Percentiles rank a stretch among this genome's conserved stretches.
These are phyloP conservation scores for Rhododendron mucronatum DNA, from an alignment of 148 eudicot genomes.

Conservation along the genomic window DNA sequence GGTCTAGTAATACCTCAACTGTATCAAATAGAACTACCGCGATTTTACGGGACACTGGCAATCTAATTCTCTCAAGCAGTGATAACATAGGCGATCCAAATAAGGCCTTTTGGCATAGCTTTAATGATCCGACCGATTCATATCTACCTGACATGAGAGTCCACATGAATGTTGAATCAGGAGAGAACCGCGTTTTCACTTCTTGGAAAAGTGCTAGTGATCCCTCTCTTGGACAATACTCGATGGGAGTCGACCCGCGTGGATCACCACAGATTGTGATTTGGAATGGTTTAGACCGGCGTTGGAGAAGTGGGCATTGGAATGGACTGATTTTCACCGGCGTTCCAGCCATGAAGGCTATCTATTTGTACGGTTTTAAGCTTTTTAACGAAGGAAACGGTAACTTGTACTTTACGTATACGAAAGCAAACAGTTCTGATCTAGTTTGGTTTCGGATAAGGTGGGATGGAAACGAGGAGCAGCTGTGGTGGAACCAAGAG, in stretches of 20 bases:
- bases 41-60: slow-evolving; percentile 20
- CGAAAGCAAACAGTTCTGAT: slow-evolving; percentile 18
- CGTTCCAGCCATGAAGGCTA: slow-evolving; percentile 34
- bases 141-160: slow-evolving; percentile 48
- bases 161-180: slow-evolving; percentile 9
- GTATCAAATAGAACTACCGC: slow-evolving; percentile 21
- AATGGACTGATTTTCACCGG: slow-evolving; percentile 45
- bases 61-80: not conserved
- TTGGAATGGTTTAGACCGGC: slow-evolving; percentile 32
- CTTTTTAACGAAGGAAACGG: slow-evolving; percentile 25
- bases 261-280: slow-evolving; percentile 53
- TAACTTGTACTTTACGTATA: slow-evolving; percentile 31
- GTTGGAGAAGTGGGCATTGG: slow-evolving; percentile 70
- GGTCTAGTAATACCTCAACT: slow-evolving; percentile 30
- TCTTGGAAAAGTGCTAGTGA: slow-evolving; percentile 58
- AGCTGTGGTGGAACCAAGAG: slow-evolving; percentile 14
- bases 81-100: not conserved
- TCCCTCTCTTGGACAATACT: slow-evolving; percentile 49
- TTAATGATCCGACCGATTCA: slow-evolving; percentile 55
- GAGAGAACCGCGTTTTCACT: slow-evolving; percentile 15
- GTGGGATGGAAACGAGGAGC: slow-evolving; percentile 27
- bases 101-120: slow-evolving; percentile 50
- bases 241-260: slow-evolving; percentile 42
- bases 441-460: slow-evolving; percentile 23
- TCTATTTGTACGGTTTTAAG: slow-evolving; percentile 42